Percentiles rank a stretch among this genome's conserved stretches.
These are phyloP conservation scores for Hygrophorus russula DNA, from an alignment of 768 basidiomycete species.

Conservation along the genomic window DNA sequence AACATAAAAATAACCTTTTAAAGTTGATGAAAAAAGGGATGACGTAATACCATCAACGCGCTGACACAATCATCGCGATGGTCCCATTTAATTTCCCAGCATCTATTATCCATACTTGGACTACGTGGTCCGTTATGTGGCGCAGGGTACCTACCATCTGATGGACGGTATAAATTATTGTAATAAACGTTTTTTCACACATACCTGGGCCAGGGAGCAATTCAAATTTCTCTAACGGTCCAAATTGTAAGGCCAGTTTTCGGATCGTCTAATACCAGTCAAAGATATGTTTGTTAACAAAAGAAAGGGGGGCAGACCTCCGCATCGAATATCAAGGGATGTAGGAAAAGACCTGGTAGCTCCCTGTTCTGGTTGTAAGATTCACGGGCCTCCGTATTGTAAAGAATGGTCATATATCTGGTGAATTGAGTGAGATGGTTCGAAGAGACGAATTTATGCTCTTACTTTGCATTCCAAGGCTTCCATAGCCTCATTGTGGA, in stretches of 20 bases:
- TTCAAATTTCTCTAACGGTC: constrained; percentile 47
- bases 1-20: background rate
- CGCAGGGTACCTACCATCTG: constrained; percentile 21
- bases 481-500: constrained; percentile 52
- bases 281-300: background rate
- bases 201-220: constrained; percentile 9
- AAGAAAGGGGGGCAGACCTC: constrained; percentile 29
- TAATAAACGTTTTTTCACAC: background rate
- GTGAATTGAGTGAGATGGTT: constrained; percentile 1
- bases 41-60: constrained; percentile 46
- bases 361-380: constrained; percentile 10
- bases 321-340: constrained; percentile 49
- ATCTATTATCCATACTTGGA: constrained; percentile 41
- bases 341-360: constrained; percentile 28
- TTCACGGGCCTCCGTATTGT: constrained; percentile 44
- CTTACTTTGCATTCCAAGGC: constrained; percentile 40
- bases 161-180: background rate
- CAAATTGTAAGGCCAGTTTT: constrained; percentile 47
- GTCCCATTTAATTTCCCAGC: constrained; percentile 75
- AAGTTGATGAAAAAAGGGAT: background rate
- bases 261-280: constrained; percentile 32
- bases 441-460: background rate
- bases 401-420: constrained; percentile 34
- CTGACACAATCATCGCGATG: constrained; percentile 66
- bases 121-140: constrained; percentile 52